phyloP scores from a whole-genome alignment of 176 grass and related monocot genomes.

The Eleusine coracana region DNA sequence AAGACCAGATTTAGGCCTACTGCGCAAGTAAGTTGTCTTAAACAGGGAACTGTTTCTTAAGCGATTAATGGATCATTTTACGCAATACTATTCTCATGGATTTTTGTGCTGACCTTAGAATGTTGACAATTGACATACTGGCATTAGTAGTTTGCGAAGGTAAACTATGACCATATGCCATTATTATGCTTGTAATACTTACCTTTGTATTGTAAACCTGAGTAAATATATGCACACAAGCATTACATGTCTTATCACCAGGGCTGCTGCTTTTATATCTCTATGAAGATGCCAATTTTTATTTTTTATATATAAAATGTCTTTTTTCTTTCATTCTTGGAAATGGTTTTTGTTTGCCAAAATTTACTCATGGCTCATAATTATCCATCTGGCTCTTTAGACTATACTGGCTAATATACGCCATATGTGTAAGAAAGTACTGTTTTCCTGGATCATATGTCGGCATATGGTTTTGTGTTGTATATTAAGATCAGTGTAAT shows the following conservation, averaged over 20 bases:
- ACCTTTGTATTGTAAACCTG: not conserved
- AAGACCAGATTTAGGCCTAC: slow-evolving; percentile 83
- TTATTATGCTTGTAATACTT: not conserved
- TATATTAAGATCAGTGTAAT: not conserved
- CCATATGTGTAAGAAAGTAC: not conserved
- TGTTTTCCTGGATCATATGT: not conserved
- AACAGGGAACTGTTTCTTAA: slow-evolving; percentile 10
- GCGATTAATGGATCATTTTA: not conserved
- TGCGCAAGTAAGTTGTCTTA: slow-evolving; percentile 77
- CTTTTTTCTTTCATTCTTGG: not conserved
- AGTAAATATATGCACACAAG: not conserved
- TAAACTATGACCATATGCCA: slow-evolving; percentile 6
- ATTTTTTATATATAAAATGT: not conserved
- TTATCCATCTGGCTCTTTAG: not conserved
- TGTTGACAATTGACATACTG: slow-evolving; percentile 10
- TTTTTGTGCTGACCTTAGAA: slow-evolving; percentile 17
- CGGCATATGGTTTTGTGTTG: not conserved
- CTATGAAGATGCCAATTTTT: not conserved
- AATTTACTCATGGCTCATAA: not conserved
- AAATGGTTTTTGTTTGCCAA: not conserved
- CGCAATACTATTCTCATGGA: slow-evolving; percentile 10
- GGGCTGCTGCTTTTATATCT: not conserved
- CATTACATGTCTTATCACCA: not conserved
- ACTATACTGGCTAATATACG: not conserved
- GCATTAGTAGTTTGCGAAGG: not conserved